Conservation (phyloP, 2,329 filamentous ascomycete species). For the Alternaria longipes region DNA sequence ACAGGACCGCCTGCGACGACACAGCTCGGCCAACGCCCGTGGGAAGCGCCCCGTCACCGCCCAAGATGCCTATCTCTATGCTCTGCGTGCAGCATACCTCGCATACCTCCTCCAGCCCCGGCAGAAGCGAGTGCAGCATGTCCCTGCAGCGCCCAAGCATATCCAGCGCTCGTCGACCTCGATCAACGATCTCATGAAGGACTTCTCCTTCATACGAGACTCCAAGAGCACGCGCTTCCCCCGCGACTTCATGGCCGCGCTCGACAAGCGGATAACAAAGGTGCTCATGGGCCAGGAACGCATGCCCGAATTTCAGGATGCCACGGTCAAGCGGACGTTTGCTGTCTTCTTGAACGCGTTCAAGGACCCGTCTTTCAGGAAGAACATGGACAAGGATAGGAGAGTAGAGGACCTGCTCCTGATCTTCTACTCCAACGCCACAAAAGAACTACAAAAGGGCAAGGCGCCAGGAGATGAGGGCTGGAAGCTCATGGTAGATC, state of each 20-base stretch:
- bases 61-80: slow-evolving; percentile 91
- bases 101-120: slow-evolving; percentile 92
- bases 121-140: slow-evolving; percentile 87
- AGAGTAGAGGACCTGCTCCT: slow-evolving; percentile 91
- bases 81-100: slow-evolving; percentile 88
- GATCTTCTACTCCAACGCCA: slow-evolving; percentile 95
- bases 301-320: slow-evolving; percentile 87
- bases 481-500: slow-evolving; percentile 91
- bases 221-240: slow-evolving; percentile 76
- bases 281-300: slow-evolving; percentile 84
- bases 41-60: slow-evolving; percentile 53
- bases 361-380: slow-evolving; percentile 86
- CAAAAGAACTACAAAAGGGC: slow-evolving; percentile 85
- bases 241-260: slow-evolving; percentile 73
- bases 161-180: slow-evolving; percentile 75
- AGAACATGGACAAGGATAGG: slow-evolving; percentile 91
- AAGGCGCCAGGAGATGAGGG: slow-evolving; percentile 81
- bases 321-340: slow-evolving; percentile 91
- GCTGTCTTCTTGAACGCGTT: slow-evolving; percentile 93
- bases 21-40: slow-evolving; percentile 47
- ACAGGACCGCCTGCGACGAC: slow-evolving; percentile 52
- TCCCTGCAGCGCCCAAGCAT: slow-evolving; percentile 67
- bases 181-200: slow-evolving; percentile 85
- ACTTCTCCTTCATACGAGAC: slow-evolving; percentile 75
- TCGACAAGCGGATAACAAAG: slow-evolving; percentile 81